Percentiles rank a stretch among this genome's conserved stretches.
phyloP scores from a whole-genome alignment of 345 rosid species.

The Eucalyptus marginata region DNA sequence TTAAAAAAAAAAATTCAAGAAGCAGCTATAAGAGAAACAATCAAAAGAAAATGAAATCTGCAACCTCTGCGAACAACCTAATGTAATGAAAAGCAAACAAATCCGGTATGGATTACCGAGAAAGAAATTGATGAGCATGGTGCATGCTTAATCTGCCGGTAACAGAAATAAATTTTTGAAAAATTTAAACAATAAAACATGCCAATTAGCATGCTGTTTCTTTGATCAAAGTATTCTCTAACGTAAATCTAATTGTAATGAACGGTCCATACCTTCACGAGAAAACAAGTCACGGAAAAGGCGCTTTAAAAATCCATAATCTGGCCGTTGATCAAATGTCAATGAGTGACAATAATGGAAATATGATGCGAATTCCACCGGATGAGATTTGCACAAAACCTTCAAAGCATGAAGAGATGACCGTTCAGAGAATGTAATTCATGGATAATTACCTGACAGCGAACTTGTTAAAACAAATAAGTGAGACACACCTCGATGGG shows the following conservation, averaged over 20 bases:
- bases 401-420: not conserved
- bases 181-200: not conserved
- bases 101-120: not conserved
- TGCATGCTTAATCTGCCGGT: not conserved
- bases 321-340: constrained; percentile 87
- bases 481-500: constrained; percentile 59
- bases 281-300: constrained; percentile 68
- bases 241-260: not conserved
- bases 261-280: constrained; percentile 54
- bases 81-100: not conserved
- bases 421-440: not conserved
- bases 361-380: constrained; percentile 86
- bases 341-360: constrained; percentile 83
- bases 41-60: not conserved
- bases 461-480: not conserved
- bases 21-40: not conserved
- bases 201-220: not conserved
- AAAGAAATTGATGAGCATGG: not conserved
- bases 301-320: constrained; percentile 87
- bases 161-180: not conserved
- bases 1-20: not conserved
- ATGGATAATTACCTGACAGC: not conserved
- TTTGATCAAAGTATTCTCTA: not conserved
- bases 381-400: constrained; percentile 78
- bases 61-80: not conserved